Conservation (phyloP, 306 rosid genomes). For the peach (Prunus persica) region Prunus_persica_NCBIv2 NC_034015.1:17110501-17111000, state of each 20-base stretch:
- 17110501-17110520: background rate
- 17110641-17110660: constrained; percentile 87
- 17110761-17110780: constrained; percentile 79
- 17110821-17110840: constrained; percentile 89
- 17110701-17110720: too few species aligned
- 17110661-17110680: constrained; percentile 88
- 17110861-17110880: constrained; percentile 80
- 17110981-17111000: constrained; percentile 67
- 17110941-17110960: constrained; percentile 79
- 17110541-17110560: background rate
- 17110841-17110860: constrained; percentile 79
- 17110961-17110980: constrained; percentile 64
- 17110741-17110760: constrained; percentile 87
- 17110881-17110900: constrained; percentile 95
- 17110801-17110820: constrained; percentile 82
- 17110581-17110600: constrained; percentile 3
- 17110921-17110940: constrained; percentile 97
- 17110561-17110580: background rate
- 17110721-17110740: constrained; percentile 51
- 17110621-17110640: constrained; percentile 23
- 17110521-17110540: background rate
- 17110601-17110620: constrained; percentile 8
- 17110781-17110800: constrained; percentile 79
- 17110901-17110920: constrained; percentile 91
- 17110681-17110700: constrained; percentile 72